A percentile compares a stretch with the other conserved stretches of the same genome.
These are phyloP conservation scores for Cadophora sp. DNA, from an alignment of 2,329 filamentous ascomycete genomes.

Conservation along the genomic window DNA sequence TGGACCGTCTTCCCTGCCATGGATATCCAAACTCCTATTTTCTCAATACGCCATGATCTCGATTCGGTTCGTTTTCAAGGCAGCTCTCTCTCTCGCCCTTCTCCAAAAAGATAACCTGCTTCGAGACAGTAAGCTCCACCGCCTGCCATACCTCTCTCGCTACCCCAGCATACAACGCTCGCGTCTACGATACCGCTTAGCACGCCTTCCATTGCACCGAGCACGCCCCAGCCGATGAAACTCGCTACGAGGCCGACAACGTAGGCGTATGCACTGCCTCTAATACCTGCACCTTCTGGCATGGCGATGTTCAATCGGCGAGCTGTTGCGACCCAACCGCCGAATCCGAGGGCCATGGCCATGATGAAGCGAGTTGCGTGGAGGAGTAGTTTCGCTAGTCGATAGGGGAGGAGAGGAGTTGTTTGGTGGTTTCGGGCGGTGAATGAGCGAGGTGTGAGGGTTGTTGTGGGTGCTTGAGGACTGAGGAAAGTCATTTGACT, in stretches of 20 bases:
- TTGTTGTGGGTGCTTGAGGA: conserved; percentile 75
- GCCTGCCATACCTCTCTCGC: conserved; percentile 75
- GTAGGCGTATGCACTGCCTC: conserved; percentile 92
- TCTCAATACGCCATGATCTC: background rate
- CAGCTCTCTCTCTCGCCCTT: conserved; percentile 49
- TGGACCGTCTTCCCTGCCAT: background rate
- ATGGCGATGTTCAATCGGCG: conserved; percentile 72
- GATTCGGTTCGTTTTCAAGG: conserved; percentile 3
- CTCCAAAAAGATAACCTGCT: conserved; percentile 86
- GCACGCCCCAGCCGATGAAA: conserved; percentile 92
- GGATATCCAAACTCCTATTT: conserved; percentile 13
- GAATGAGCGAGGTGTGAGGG: conserved; percentile 63
- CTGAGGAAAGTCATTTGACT: conserved; percentile 84
- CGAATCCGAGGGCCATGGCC: conserved; percentile 87
- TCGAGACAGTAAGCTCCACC: conserved; percentile 87
- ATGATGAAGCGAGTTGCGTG: conserved; percentile 92
- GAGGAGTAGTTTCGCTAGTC: conserved; percentile 87
- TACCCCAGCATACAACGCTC: conserved; percentile 92
- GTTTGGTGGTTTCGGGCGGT: conserved; percentile 52
- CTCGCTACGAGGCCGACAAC: conserved; percentile 91
- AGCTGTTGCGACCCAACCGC: conserved; percentile 95
- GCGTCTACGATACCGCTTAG: conserved; percentile 87
- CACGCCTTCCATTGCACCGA: conserved; percentile 90
- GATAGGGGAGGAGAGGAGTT: conserved; percentile 78
- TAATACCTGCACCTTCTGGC: conserved; percentile 58